Evolutionary conservation across 1,139 yeast genomes (phyloP).

Genomic region (Pichia sp.): DNA sequence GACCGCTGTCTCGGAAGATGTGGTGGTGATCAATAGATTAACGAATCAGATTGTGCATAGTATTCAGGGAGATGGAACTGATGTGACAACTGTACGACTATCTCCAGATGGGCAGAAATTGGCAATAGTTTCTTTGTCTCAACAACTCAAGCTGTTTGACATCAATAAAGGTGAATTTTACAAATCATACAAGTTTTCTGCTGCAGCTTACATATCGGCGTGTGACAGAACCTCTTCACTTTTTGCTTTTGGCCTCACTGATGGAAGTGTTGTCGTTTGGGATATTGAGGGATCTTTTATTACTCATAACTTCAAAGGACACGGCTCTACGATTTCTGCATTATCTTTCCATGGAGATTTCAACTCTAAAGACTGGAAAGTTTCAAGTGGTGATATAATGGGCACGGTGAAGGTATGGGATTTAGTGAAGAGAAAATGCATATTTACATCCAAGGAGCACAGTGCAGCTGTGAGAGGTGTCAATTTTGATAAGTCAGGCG

Average conservation of each 20-base stretch:
- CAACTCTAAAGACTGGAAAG: slow-evolving; percentile 67
- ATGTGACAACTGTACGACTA: slow-evolving; percentile 65
- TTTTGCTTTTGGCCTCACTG: slow-evolving; percentile 93
- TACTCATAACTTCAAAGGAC: slow-evolving; percentile 91
- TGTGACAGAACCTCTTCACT: slow-evolving; percentile 79
- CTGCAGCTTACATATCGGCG: slow-evolving; percentile 78
- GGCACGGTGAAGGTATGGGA: slow-evolving; percentile 91
- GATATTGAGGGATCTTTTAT: slow-evolving; percentile 84
- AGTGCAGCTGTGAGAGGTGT: slow-evolving; percentile 83
- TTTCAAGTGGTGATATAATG: slow-evolving; percentile 84
- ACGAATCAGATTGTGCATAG: slow-evolving; percentile 56
- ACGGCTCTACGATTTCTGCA: slow-evolving; percentile 87
- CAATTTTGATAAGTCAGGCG: slow-evolving; percentile 54
- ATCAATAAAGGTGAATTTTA: slow-evolving; percentile 43
- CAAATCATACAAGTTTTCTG: slow-evolving; percentile 55
- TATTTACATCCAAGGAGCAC: slow-evolving; percentile 66
- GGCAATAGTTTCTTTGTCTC: slow-evolving; percentile 78
- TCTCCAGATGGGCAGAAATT: slow-evolving; percentile 72
- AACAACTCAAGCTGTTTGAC: slow-evolving; percentile 67
- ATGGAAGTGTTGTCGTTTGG: slow-evolving; percentile 89
- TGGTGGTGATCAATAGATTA: slow-evolving; percentile 60
- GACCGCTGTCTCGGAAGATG: slow-evolving; percentile 74
- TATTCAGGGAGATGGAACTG: slow-evolving; percentile 81
- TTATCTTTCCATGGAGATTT: slow-evolving; percentile 69
- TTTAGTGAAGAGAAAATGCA: slow-evolving; percentile 69